Evolutionary conservation across 768 basidiomycete genomes (phyloP), one percentile per base, ranked within the genome.

Genomic region (Rhizopogon vinicolor): DNA sequence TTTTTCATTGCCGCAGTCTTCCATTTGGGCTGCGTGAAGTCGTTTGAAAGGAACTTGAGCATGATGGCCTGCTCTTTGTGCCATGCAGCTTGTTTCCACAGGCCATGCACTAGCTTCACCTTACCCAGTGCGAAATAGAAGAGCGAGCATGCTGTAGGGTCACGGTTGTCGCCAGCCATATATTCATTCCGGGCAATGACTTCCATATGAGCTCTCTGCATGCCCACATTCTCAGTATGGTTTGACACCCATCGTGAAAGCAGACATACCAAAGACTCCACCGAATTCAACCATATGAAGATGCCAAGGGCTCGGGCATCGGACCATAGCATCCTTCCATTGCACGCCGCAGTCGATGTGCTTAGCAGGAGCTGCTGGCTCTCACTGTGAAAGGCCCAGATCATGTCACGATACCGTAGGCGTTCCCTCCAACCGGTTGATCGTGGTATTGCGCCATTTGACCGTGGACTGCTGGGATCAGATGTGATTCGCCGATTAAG

Each of bases 381-480:
- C 70, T 97, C 93, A 65, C 94, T 97, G 62, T 97, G 90, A 67
- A 89, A 95, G 0, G 95, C 96, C 95, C 96, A 99, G 28, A 98
- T 79, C 75, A 98, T 92, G 68, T 99, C 96, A 35, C 97, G 84
- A 69, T 89, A 94, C 19, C 91, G 84, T 45, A 96, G 77, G n/a
- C 92, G 81, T 64, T 87, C 84, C 62, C 91, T 75, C 62, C 82
- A 78, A 29, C 79, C 84, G 41, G 81, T 78, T 58, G 72, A 73
- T 37, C 74, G 72, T n/a, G 75, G 74, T 13, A 75, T 65, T 1
- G 68, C 60, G 35, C 68, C 75, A 2, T 69, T 74, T 7, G 79
- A 79, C 22, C 69, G 65, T 37, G 81, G 80, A 44, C 79, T 78
- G 45, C 72, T 76, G 14, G 72, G 69, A 42, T 72, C 70, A 10